phyloP scores from a whole-genome alignment of 2,329 filamentous ascomycete genomes.

The Colletotrichum incanum region DNA sequence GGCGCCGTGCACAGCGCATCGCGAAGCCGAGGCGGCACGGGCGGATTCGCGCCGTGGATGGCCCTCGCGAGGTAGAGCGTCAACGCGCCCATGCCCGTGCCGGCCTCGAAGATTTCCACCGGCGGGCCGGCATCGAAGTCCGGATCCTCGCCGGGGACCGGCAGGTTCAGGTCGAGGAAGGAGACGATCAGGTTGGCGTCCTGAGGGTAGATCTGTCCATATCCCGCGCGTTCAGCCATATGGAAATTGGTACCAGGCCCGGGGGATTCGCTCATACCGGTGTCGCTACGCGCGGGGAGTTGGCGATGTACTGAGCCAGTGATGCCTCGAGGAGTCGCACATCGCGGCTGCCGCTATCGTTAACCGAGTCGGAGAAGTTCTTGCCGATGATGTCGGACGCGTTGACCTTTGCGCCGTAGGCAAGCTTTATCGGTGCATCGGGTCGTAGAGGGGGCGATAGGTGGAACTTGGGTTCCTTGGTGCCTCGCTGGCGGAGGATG shows the following conservation, averaged over 20 bases:
- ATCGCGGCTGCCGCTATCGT: conserved; percentile 63
- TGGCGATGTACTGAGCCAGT: conserved; percentile 80
- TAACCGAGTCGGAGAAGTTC: conserved; percentile 70
- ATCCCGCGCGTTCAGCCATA: conserved; percentile 27
- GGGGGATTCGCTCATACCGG: conserved; percentile 67
- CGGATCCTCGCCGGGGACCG: conserved; percentile 54
- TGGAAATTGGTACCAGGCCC: background rate
- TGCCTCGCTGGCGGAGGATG: conserved; percentile 57
- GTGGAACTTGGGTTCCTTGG: conserved; percentile 54
- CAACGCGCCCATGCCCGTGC: conserved; percentile 86
- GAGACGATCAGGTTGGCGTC: conserved; percentile 84
- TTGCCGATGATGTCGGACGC: conserved; percentile 76
- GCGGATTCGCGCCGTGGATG: conserved; percentile 80
- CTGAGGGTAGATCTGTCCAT: conserved; percentile 71
- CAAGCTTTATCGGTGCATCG: conserved; percentile 52
- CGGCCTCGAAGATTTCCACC: conserved; percentile 86
- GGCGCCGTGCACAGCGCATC: conserved; percentile 43
- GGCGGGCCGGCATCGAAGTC: conserved; percentile 57
- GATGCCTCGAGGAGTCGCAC: conserved; percentile 76
- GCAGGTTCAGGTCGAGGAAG: conserved; percentile 81
- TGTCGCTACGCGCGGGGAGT: conserved; percentile 80
- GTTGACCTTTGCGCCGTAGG: conserved; percentile 63
- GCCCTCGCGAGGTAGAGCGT: conserved; percentile 83
- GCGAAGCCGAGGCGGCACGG: conserved; percentile 61
- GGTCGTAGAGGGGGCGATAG: conserved; percentile 55